Percentiles rank a stretch among this genome's conserved stretches.
These are phyloP conservation scores for Fusarium acutatum DNA, from an alignment of 2,329 filamentous ascomycete species.

Conservation along the genomic window DNA sequence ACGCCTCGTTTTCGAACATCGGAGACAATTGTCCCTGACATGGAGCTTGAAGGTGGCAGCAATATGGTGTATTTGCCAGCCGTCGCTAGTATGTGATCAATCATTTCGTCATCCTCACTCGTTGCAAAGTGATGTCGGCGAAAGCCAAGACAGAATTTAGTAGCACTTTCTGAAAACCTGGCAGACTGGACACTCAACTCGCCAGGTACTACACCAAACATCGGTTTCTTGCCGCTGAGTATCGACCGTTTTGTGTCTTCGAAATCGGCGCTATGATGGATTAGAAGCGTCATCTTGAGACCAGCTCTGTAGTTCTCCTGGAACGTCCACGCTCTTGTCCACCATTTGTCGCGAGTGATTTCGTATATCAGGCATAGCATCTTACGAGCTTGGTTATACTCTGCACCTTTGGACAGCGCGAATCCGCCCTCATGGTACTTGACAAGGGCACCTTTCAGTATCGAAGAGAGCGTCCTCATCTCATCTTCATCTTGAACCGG, in stretches of 20 bases:
- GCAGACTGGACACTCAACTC: constrained; percentile 40
- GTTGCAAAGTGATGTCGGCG: background rate
- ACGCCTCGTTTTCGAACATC: constrained; percentile 37
- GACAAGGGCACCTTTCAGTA: constrained; percentile 36
- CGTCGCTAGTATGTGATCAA: constrained; percentile 22
- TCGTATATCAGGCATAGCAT: constrained; percentile 34
- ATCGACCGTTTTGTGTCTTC: constrained; percentile 35
- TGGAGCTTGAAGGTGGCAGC: constrained; percentile 32
- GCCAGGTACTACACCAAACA: constrained; percentile 23
- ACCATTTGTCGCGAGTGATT: constrained; percentile 44
- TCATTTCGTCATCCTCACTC: background rate
- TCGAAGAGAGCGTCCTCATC: constrained; percentile 8
- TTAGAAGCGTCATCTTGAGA: constrained; percentile 40
- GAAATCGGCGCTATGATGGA: constrained; percentile 32
- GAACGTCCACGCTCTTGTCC: constrained; percentile 46
- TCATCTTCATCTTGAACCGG: constrained; percentile 13
- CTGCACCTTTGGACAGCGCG: background rate
- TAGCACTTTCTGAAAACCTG: constrained; percentile 33
- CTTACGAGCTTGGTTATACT: constrained; percentile 1
- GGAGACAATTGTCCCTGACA: constrained; percentile 38
- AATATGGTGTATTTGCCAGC: constrained; percentile 42
- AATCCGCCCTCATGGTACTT: constrained; percentile 1
- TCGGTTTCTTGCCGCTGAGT: background rate
- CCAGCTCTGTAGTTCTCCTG: constrained; percentile 47
- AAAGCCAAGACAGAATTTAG: constrained; percentile 39